phyloP scores from a whole-genome alignment of 1,284 basidiomycete genomes.

The Apiotrichum akiyoshidainum region DNA sequence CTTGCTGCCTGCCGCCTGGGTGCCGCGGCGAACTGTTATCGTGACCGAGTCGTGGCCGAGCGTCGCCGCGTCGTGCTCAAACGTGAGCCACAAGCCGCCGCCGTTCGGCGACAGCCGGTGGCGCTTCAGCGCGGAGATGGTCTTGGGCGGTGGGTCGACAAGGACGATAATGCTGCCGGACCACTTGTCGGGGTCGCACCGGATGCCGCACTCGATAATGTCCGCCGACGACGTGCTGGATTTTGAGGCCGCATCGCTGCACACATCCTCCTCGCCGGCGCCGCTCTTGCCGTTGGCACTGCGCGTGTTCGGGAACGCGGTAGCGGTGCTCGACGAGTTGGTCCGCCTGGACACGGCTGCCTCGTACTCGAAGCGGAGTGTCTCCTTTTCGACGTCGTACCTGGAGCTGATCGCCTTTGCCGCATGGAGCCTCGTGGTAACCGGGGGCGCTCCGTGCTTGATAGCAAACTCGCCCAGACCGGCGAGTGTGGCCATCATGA shows the following conservation, averaged over 20 bases:
- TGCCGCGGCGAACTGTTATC: conserved; percentile 65
- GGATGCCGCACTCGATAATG: conserved; percentile 82
- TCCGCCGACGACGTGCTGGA: conserved; percentile 1
- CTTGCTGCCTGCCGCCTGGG: conserved; percentile 54
- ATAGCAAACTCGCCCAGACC: conserved; percentile 92
- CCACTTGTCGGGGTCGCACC: conserved; percentile 94
- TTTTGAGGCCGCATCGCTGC: conserved; percentile 5
- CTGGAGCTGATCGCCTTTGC: conserved; percentile 69
- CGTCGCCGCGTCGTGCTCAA: conserved; percentile 78
- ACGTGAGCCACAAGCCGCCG: conserved; percentile 93
- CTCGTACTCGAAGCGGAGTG: conserved; percentile 83
- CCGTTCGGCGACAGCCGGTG: conserved; percentile 83
- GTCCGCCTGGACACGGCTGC: conserved; percentile 59
- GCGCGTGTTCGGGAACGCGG: conserved; percentile 29
- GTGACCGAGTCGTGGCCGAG: conserved; percentile 72
- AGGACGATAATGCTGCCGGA: conserved; percentile 80
- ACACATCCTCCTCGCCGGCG: conserved; percentile 4
- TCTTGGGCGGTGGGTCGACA: conserved; percentile 87
- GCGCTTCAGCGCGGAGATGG: conserved; percentile 76
- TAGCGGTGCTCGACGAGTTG: conserved; percentile 47
- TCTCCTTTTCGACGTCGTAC: conserved; percentile 83
- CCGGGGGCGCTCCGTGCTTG: conserved; percentile 88
- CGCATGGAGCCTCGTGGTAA: conserved; percentile 75
- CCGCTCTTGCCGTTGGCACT: background rate
- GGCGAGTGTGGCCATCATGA: conserved; percentile 81